Percentiles rank a stretch among this genome's conserved stretches.
Evolutionary conservation across 2,329 filamentous ascomycete genomes (phyloP).

Genomic region (Alternaria triticina): DNA sequence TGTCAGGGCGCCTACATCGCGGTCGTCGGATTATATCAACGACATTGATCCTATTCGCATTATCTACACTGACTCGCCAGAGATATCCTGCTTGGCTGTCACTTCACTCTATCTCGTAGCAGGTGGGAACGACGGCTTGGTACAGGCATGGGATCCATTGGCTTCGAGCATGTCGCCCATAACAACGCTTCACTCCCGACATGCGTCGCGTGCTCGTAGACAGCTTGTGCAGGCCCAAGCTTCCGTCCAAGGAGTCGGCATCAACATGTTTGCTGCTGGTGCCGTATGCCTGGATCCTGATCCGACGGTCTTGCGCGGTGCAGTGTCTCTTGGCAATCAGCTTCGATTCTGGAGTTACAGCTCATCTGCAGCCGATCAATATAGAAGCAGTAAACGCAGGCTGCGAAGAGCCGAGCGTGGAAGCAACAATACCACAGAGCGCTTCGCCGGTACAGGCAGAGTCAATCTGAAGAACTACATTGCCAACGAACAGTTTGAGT

Average conservation of each 20-base stretch:
- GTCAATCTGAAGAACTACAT: slow-evolving; percentile 82
- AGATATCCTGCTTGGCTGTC: slow-evolving; percentile 81
- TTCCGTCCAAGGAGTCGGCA: slow-evolving; percentile 70
- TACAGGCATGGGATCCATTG: slow-evolving; percentile 96
- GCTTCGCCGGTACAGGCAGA: slow-evolving; percentile 67
- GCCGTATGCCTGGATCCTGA: slow-evolving; percentile 89
- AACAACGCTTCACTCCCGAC: slow-evolving; percentile 84
- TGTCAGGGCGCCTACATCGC: slow-evolving; percentile 69
- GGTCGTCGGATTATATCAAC: slow-evolving; percentile 61
- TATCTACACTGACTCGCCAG: slow-evolving; percentile 88
- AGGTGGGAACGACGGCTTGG: slow-evolving; percentile 91
- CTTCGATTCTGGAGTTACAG: slow-evolving; percentile 94
- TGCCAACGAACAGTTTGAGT: slow-evolving; percentile 80
- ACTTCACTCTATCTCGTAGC: slow-evolving; percentile 89
- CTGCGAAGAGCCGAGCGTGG: slow-evolving; percentile 72
- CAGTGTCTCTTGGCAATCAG: slow-evolving; percentile 85
- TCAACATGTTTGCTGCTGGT: slow-evolving; percentile 80
- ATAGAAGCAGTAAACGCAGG: slow-evolving; percentile 78
- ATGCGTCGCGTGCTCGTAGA: slow-evolving; percentile 81
- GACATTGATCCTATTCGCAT: slow-evolving; percentile 74
- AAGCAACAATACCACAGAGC: slow-evolving; percentile 64
- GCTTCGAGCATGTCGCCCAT: slow-evolving; percentile 79
- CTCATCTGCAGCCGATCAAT: slow-evolving; percentile 75
- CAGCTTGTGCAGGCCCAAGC: slow-evolving; percentile 71
- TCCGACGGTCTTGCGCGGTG: slow-evolving; percentile 80